Base-by-base conservation (phyloP, 2,329 filamentous ascomycete species). In the Aspergillus alliaceus region DNA sequence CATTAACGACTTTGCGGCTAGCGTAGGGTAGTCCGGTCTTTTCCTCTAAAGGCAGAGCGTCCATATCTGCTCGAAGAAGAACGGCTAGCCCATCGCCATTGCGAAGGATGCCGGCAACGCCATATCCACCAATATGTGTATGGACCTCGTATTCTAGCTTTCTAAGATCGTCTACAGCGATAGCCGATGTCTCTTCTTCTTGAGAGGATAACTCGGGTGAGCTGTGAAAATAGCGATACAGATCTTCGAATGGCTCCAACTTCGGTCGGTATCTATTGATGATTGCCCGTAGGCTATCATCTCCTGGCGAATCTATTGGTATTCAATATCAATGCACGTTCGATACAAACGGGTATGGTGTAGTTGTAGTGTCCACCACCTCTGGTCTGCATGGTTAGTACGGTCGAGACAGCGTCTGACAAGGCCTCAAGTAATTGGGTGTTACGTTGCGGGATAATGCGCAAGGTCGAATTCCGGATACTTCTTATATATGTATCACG, bases 1-100 rank as follows among this genome's bases (percentile, higher is more conserved):
- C 78, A 31, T 72, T 72, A 66, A 77, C 76, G 9, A 63, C 68
- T 58, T 62, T 75, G 12, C 65, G 80, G 64, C 83, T 86, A 0
- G 84, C 80, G 64, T 87, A 88, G 0, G 73, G 64, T 0, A 88
- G 69, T 0, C 77, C 79, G 0, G 84, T 86, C 20, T 75, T 69
- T 67, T 88, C 86, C 54, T 78, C 63, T 0, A 88, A 74, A 0
- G 86, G 85, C 0, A 88, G 72, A 0, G 79, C 86, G 63, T 89
- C 86, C 59, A 87, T 84, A 55, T 89, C 86, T 0, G 86, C 84
- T 2, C 86, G 80, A 0, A 88, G 74, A 0, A 88, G 75, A 1
- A 88, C 70, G 0, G 78, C 86, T 1, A 77, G 77, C 0, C 85
- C 85, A 0, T 66, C 40, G 0, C 84, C 85, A 64, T 88, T 88